Evolutionary conservation across 768 basidiomycete species (phyloP), one percentile per base, ranked within the genome.

Genomic region (Boletus tomentosulus): DNA sequence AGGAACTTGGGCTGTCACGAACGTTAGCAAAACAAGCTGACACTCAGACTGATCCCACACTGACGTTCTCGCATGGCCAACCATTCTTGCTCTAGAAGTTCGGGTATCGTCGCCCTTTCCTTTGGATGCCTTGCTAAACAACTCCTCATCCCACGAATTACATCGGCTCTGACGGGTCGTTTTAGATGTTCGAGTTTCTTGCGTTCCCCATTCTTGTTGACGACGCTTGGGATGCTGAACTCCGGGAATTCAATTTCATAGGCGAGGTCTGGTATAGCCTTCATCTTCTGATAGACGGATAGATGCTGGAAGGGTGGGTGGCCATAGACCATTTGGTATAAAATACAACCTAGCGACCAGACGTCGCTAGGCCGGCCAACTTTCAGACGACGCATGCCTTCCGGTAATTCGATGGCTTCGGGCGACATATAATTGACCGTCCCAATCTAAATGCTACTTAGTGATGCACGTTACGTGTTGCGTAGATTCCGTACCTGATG

Each of bases 391-490:
- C 89, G 82, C 85, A 86, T 89, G 41, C 87, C 92, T 53, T 89
- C 91, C 4, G 86, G 86, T 22, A 89, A 74, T 65, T 94, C 91
- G 51, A 99, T 92, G 12, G 96, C 92, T 71, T 99, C 96, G 0
- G 96, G 96, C 50, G 92, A 94, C 96, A 99, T 99, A 68, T 96
- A 99, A 66, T 99, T 99, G 35, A 97, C 89, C 1, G 94, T 96
- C 3, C 96, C 96, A 60, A 99, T 87, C 89, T 96, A 62, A 19
- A 62, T 15, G 25, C 38, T 39, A 46, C 22, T 54, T 37, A 48
- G 53, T 34, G 13, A 52, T 27, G 50, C 30, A 4, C 4, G 16
- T 28, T 22, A 19, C 25, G 44, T 24, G 28, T 7, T 35, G 24
- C 13, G 39, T 35, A 34, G 50, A 38, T 8, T 43, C 27, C 73